Percentiles rank a stretch among this genome's conserved stretches.
These are phyloP conservation scores for Lolium multiflorum DNA, from an alignment of 176 grass and related monocot species.

Conservation along the genomic window DNA sequence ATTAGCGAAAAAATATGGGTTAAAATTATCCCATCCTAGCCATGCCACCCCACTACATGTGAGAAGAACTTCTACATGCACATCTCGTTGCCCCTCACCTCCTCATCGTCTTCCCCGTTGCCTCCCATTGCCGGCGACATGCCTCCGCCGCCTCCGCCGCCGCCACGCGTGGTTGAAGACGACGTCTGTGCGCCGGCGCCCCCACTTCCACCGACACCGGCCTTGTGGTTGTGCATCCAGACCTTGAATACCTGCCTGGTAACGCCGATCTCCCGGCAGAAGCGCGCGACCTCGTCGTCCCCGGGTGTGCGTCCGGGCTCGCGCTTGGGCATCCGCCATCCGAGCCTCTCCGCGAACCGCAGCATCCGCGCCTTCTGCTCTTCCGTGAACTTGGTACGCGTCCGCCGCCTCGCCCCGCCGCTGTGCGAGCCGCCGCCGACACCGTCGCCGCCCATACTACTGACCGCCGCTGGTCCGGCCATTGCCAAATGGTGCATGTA, in stretches of 20 bases:
- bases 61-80: conserved; percentile 48
- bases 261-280: conserved; percentile 89
- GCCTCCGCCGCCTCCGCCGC: conserved; percentile 23
- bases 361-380: conserved; percentile 83
- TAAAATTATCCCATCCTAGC: conserved; percentile 25
- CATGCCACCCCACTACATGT: conserved; percentile 1
- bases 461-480: neutral
- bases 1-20: conserved; percentile 33
- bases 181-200: conserved; percentile 47
- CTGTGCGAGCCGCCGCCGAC: neutral
- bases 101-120: conserved; percentile 58
- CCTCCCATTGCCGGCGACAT: conserved; percentile 43
- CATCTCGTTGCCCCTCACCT: conserved; percentile 64
- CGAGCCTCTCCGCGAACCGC: conserved; percentile 75
- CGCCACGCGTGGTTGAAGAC: conserved; percentile 62
- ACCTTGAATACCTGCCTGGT: conserved; percentile 88
- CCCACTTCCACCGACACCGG: conserved; percentile 29
- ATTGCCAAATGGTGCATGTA: conserved; percentile 55
- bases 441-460: conserved; percentile 23
- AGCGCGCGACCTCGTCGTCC: conserved; percentile 78
- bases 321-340: conserved; percentile 89
- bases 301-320: conserved; percentile 58
- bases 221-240: conserved; percentile 99
- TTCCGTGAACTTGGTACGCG: conserved; percentile 83
- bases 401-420: conserved; percentile 50